Evolutionary conservation across 108 stramenopile species (phyloP), one percentile per base, ranked within the genome.

Genomic region (Pseudonitzschia pungens): DNA sequence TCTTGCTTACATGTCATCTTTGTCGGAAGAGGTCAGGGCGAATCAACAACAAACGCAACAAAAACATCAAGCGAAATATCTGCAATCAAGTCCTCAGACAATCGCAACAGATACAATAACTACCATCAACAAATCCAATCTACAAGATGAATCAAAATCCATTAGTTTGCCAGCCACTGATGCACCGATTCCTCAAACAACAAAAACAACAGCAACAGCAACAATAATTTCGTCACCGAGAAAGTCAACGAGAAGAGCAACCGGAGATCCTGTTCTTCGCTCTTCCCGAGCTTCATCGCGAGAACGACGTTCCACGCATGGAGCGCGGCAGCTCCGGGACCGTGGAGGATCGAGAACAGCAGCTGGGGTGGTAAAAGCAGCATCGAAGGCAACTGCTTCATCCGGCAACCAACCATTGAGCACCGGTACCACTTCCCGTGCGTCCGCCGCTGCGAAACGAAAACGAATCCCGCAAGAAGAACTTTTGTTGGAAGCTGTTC

Each of bases 381-480:
- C 69, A 51, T 42, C 36, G 45, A n/a, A 51, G 6, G 50, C 50
- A 10, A 10, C 50, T 8, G 20, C 50, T 51, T 7, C 50, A n/a
- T n/a, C 20, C 9, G n/a, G 50, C 9, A 3, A 10, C 50, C 4
- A 36, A 69, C 68, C 24, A 43, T 62, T 21, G 6, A 31, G 41
- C n/a, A 77, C 33, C 42, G 62, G 32, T 16, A 65, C 60, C 36
- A 74, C 62, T 11, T 42, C 32, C n/a, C 44, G 22, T 21, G 36
- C 4, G 36, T 36, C 6, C 4, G 73, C 28, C n/a, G 71, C 75
- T 50, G 44, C 64, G 27, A 79, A 77, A 53, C 83, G 79, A 71
- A 76, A 72, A 33, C 75, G 65, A 22, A 83, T 80, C 64, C 81
- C 84, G 31, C 94, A 95, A 77, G 94, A 93, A 80, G 92, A 95